These are phyloP conservation scores for Houttuynia cordata DNA, from an alignment of 164 flowering plant genomes.

Conservation along the genomic window DNA sequence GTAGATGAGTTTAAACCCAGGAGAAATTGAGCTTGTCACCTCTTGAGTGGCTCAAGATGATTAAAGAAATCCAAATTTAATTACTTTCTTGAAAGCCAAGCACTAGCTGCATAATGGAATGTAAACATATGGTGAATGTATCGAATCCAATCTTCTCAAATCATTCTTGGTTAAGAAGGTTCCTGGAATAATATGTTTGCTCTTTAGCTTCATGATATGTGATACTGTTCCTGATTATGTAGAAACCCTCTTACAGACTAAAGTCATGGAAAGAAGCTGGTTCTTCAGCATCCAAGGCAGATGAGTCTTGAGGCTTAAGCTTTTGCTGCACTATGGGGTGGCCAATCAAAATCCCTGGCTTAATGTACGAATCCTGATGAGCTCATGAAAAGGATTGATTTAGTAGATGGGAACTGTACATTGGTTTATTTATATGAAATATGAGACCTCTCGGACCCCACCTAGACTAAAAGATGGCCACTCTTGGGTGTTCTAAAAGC, in stretches of 20 bases:
- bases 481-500: background rate
- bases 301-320: background rate
- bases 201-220: background rate
- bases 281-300: background rate
- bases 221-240: background rate
- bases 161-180: background rate
- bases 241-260: background rate
- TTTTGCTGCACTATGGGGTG: background rate
- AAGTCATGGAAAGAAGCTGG: background rate
- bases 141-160: background rate
- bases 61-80: background rate
- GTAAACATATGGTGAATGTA: background rate
- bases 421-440: background rate
- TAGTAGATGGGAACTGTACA: background rate
- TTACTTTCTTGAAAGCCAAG: no score
- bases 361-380: no score
- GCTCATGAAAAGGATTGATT: no score
- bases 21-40: background rate
- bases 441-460: background rate
- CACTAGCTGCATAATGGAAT: no score
- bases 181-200: background rate
- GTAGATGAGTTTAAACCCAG: background rate
- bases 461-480: background rate
- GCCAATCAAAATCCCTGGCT: background rate
- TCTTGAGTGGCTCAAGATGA: background rate